Evolutionary conservation across 768 basidiomycete genomes (phyloP).

Genomic region (Chlorophyllum brunneum): DNA sequence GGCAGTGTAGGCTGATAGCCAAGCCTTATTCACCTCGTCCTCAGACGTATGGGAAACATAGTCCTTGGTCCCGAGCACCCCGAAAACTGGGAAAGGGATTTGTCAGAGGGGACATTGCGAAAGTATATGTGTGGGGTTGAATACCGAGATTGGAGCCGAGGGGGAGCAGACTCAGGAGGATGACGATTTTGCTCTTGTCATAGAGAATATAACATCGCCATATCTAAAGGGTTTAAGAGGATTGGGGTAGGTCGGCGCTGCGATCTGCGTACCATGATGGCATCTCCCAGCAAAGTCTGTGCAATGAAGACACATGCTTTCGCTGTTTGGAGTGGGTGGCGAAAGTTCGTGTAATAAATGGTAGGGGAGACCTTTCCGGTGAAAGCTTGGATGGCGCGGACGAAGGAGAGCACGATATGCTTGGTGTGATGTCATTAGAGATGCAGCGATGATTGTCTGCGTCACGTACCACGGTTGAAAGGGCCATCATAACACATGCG

Average conservation of each 20-base stretch:
- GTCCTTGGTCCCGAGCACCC: background rate
- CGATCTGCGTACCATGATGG: slow-evolving; percentile 1
- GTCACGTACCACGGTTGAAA: background rate
- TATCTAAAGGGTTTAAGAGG: background rate
- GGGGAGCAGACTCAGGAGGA: background rate
- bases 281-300: slow-evolving; percentile 9
- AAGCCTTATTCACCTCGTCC: background rate
- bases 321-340: slow-evolving; percentile 2
- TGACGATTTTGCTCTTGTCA: background rate
- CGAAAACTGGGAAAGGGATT: background rate
- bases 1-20: background rate
- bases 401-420: slow-evolving; percentile 1
- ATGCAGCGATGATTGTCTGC: background rate
- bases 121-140: background rate
- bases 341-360: background rate
- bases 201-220: slow-evolving; percentile 9
- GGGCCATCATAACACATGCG: slow-evolving; percentile 1
- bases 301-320: slow-evolving; percentile 3
- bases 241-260: background rate
- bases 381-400: background rate
- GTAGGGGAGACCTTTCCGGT: background rate
- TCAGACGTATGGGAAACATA: too few relatives aligned
- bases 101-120: background rate
- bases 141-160: slow-evolving; percentile 1
- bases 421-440: background rate